Percentiles rank a stretch among this genome's conserved stretches.
phyloP scores from a whole-genome alignment of 1,284 basidiomycete genomes.

The Boletus semigastroideus region DNA sequence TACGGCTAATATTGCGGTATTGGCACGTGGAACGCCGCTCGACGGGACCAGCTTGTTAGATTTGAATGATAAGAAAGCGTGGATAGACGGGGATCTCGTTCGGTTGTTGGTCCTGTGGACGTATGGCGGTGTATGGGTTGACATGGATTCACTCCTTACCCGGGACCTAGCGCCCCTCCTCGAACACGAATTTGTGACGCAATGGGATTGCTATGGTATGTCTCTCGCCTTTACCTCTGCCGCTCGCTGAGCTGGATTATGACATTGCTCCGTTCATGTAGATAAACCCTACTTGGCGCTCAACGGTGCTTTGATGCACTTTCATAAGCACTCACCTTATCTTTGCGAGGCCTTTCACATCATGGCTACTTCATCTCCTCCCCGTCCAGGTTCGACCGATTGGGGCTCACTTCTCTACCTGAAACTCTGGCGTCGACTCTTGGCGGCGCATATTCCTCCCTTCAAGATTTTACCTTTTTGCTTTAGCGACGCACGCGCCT shows the following conservation, averaged over 20 bases:
- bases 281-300: slow-evolving; percentile 86
- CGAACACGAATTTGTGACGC: slow-evolving; percentile 92
- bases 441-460: slow-evolving; percentile 69
- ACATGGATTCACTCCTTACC: slow-evolving; percentile 92
- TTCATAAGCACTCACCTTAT: slow-evolving; percentile 85
- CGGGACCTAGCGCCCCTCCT: slow-evolving; percentile 79
- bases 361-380: slow-evolving; percentile 74
- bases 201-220: slow-evolving; percentile 96
- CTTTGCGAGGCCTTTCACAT: slow-evolving; percentile 93
- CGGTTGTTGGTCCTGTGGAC: slow-evolving; percentile 84
- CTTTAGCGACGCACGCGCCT: slow-evolving; percentile 87
- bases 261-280: slow-evolving; percentile 28
- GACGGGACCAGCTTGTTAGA: slow-evolving; percentile 60
- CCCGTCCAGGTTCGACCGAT: slow-evolving; percentile 78
- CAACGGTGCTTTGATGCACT: slow-evolving; percentile 93
- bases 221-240: slow-evolving; percentile 5
- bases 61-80: slow-evolving; percentile 74
- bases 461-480: slow-evolving; percentile 93
- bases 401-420: slow-evolving; percentile 92
- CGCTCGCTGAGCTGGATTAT: not conserved
- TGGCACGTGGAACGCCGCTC: slow-evolving; percentile 77
- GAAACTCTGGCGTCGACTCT: slow-evolving; percentile 84
- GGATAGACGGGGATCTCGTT: slow-evolving; percentile 90
- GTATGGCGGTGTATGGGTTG: slow-evolving; percentile 90
- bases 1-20: slow-evolving; percentile 60